Base-by-base conservation (phyloP, 177 flowering plant genomes). In the Tripterygium wilfordii region DNA sequence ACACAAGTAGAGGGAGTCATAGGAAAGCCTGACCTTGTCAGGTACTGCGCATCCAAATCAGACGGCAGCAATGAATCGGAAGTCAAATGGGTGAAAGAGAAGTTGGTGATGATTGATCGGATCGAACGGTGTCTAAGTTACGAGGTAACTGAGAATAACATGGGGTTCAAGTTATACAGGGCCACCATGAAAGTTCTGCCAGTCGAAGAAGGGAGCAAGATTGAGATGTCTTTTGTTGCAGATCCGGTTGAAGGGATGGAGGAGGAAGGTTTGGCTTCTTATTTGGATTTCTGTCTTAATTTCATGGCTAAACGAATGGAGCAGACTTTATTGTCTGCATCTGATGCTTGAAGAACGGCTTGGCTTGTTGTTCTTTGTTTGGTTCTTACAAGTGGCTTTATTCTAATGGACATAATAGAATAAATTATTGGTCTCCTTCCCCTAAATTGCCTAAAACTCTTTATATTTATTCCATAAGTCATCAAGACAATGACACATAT, bases 31-130 rank as follows among this genome's bases (percentile, higher is more conserved):
- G 96, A 84, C 17, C 62, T 74, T 23, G 45, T 77, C 58, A 69
- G 96, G 16, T 66, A 71, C 67, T 76, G 80, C 53, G 56, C 67
- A 0, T n/a, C 47, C 31, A 42, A 40, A 2, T 0, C 54, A 2
- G 53, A 28, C 26, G 46, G 38, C 10, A 8, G 31, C 10, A 51
- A 24, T 0, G 54, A 28, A 4, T 17, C 16, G n/a, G 18, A 26
- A 0, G 17, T 42, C 41, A 43, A 15, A 13, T 88, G 91, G 94
- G 77, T 54, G 18, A 75, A 65, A 8, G 96, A 88, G 76, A 83
- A 56, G 69, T 61, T 88, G 36, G 2, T 75, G 2, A 42, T 22
- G 33, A 65, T 81, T 0, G 80, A 85, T 51, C 67, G 69, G 0
- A 25, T 23, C 13, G 14, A 57, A 10, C 67, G 62, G 55, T 53